Base-by-base conservation (phyloP, 2,329 filamentous ascomycete genomes). In the Xylariaceae sp. region DNA sequence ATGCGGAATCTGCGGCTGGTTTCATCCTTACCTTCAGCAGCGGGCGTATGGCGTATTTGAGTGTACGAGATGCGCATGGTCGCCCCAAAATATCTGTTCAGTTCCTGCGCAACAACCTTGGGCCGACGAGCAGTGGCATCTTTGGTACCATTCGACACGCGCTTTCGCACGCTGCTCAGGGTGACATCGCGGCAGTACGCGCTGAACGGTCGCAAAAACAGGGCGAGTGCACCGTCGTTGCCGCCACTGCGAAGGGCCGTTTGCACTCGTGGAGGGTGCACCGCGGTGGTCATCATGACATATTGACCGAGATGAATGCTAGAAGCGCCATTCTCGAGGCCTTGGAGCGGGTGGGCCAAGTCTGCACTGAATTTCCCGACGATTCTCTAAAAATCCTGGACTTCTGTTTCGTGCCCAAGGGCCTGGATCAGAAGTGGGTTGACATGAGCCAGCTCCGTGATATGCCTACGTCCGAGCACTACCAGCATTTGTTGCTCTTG, bases 251-350 rank as follows among this genome's bases (percentile, higher is more conserved):
- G 51, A 88, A 88, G 65, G 93, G 90, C 23, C 83, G 87, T 55
- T 76, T 99, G 21, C 89, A 96, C 65, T 82, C 88, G 7, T 99
- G 95, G 95, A 90, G 89, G 68, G 81, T 97, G 43, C 91, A 93
- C 67, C 91, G 93, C 72, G 90, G 90, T 58, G 93, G 93, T 32
- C 90, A 93, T 63, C 88, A 92, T 68, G 86, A 89, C 43, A 81
- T 91, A 46, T 83, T 89, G 45, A 82, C 83, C 21, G 90, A 93
- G 59, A 79, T 87, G 20, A 89, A 96, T 70, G 79, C 87, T 54
- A 84, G 86, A 52, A 84, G 87, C 20, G 74, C 82, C 3, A 80
- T 97, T 37, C 70, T 88, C 16, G 73, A 79, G 1, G 84, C 86
- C 29, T 75, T 96, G 18, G 82, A 83, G 50, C 76, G 81, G 40